Evolutionary conservation across 306 rosid species (phyloP), one percentile per base, ranked within the genome.

Genomic region (Purshia tridentata): DNA sequence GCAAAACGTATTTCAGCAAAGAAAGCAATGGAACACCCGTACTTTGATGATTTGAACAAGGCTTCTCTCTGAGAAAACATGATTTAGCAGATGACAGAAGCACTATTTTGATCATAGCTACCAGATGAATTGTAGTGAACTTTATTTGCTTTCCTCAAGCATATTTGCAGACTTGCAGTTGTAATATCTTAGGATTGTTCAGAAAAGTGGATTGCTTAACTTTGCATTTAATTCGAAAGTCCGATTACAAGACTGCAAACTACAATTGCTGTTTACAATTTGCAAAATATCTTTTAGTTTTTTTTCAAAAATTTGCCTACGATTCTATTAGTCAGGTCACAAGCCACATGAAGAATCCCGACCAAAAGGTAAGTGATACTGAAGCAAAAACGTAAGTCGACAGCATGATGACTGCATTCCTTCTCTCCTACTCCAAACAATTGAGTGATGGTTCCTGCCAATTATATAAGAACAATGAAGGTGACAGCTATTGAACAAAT

Each of bases 11-110:
- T 95, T 74, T 95, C 99, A 41, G 96, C 98, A 0, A 91, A 95
- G 92, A 90, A 86, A 78, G 98, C 98, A 4, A 87, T 91, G 99
- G 99, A 95, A 29, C 99, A 95, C 65, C 82, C 86, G 41, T 91
- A 95, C 82, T 95, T 95, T 54, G 84, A 86, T 81, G 89, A 76
- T 62, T 47, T 85, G 78, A 74, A 83, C 78, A 86, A 83, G 86
- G 83, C 54, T 15, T 63, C 67, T 72, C 88, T 89, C 65, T 86
- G 81, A 84, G 9, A 39, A 68, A 9, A 8, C 16, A 0, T 2
- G 23, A n/a, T 20, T 39, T 48, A 54, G 72, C 72, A 42, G 16
- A 20, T 23, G 65, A 19, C 23, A 6, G 44, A 71, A 57, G 16
- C 73, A 22, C 40, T 46, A 18, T 29, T 15, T 15, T 6, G 60